Conservation (phyloP, 2,329 filamentous ascomycete genomes). For the Cladorrhinum sp. region DNA sequence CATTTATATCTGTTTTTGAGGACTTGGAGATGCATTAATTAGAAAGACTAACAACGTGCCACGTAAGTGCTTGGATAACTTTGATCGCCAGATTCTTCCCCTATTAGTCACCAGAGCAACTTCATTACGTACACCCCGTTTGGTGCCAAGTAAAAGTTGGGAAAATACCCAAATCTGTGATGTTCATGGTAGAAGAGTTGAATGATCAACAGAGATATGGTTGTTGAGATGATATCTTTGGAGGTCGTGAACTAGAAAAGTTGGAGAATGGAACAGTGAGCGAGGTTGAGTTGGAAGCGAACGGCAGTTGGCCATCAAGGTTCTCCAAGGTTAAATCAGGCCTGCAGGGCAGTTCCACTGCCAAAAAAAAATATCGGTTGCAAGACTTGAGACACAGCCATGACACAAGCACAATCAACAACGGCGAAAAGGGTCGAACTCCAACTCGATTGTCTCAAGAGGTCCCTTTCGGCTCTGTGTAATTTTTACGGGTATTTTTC, state of each 20-base stretch:
- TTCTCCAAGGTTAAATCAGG: conserved; percentile 9
- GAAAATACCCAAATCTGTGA: background rate
- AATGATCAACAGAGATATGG: background rate
- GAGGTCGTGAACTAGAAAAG: background rate
- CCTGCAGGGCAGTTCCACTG: background rate
- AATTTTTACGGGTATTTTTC: background rate
- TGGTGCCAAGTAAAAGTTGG: background rate
- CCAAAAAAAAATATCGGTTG: background rate
- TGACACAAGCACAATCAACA: background rate
- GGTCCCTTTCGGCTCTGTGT: background rate
- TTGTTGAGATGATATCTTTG: background rate
- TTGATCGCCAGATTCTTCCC: background rate
- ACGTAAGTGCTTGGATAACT: background rate
- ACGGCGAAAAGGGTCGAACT: background rate
- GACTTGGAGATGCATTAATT: background rate
- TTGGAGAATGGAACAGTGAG: background rate
- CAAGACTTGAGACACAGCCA: background rate
- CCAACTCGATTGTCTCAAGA: background rate
- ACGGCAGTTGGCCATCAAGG: conserved; percentile 14
- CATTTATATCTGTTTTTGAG: too few species aligned
- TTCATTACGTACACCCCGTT: background rate
- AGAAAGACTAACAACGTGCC: background rate
- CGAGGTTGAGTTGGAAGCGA: background rate
- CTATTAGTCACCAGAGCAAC: background rate
- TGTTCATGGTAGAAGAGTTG: background rate